Evolutionary conservation across 495 filamentous ascomycete species (phyloP), one percentile per base, ranked within the genome.

Genomic region (Melanomma pulvis-pyrius): DNA sequence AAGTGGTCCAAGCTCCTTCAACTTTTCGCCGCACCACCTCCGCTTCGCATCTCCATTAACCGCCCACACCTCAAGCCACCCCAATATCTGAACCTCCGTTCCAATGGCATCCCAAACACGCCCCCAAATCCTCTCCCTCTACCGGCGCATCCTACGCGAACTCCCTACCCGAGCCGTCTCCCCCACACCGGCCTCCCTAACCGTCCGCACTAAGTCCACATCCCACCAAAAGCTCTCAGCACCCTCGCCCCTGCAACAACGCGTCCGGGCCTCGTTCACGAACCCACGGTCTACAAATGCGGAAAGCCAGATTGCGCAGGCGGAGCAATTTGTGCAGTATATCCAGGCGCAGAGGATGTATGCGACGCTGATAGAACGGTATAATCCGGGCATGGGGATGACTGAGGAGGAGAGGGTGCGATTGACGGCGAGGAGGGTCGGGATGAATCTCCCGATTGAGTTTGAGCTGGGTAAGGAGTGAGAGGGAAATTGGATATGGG

Each of bases 131-230:
- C 90, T 90, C 74, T 85, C 90, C 48, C 82, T 96, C 74, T 98
- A 98, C 82, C 90, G 94, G 71, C 83, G 87, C 22, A 81, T 98
- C 76, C 90, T 97, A 58, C 91, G 92, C 77, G 93, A 97, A 79
- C 87, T 97, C 29, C 93, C 94, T 21, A 85, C 88, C 48, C 86
- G 84, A 47, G 79, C 62, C 25, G 7, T 61, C 22, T 51, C 72
- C 48, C 17, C 56, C 13, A 51, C 65, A 61, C 4, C 78, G 85
- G 74, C 80, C 82, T n/a, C 30, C 28, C 25, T 32, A 8, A 8
- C 8, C 8, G 8, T 41, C 34, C 34, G 34, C 48, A 34, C 30
- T 34, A 44, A 44, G 34, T 54, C 62, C 11, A 56, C 67, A 72
- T 76, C 48, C 73, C 79, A 26, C 53, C 52, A 58, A 30, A 63